A percentile compares a stretch with the other conserved stretches of the same genome.
Conservation (phyloP, 257 asterid genomes). For the Solanum piurae region DNA sequence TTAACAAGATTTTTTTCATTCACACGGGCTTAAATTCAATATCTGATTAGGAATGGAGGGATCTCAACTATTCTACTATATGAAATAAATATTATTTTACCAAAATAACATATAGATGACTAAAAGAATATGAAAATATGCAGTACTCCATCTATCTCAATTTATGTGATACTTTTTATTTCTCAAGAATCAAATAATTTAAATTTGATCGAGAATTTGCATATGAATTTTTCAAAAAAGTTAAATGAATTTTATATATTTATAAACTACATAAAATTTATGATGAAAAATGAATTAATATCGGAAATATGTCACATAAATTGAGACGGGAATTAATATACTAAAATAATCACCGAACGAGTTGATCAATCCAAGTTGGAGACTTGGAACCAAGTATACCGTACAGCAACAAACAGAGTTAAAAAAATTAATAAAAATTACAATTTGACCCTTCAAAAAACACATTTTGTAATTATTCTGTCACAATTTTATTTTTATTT, state of each 20-base stretch:
- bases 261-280: too few relatives aligned
- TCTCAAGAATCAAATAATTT: too few relatives aligned
- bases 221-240: too few relatives aligned
- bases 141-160: not conserved
- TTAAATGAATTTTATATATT: too few relatives aligned
- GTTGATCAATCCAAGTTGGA: not conserved
- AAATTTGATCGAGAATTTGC: too few relatives aligned
- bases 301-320: too few relatives aligned
- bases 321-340: not conserved
- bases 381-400: not conserved
- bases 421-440: not conserved
- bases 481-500: not conserved
- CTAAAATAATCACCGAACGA: not conserved
- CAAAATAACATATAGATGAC: not conserved
- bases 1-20: not conserved
- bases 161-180: too few relatives aligned
- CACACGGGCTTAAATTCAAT: not conserved
- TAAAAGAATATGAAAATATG: too few relatives aligned
- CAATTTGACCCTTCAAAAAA: not conserved
- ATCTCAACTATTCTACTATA: not conserved
- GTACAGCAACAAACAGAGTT: not conserved
- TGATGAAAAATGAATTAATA: too few relatives aligned
- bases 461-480: not conserved
- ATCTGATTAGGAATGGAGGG: not conserved
- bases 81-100: not conserved